Evolutionary conservation across 2,329 filamentous ascomycete species (phyloP).

Genomic region (Claviceps humidiphila): DNA sequence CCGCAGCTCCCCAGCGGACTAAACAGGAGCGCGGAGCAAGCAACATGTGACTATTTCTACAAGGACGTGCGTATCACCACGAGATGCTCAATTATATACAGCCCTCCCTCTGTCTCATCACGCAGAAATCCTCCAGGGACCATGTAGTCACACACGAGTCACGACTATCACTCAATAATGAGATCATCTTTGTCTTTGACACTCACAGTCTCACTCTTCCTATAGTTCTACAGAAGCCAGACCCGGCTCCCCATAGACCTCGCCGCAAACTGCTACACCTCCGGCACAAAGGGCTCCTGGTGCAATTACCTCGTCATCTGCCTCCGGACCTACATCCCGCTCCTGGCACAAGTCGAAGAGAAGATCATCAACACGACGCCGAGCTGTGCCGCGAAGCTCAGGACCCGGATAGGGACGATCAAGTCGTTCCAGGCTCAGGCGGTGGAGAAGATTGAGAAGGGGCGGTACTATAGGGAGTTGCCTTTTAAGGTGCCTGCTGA

Average conservation of each 20-base stretch:
- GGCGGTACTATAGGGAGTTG: background rate
- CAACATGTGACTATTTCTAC: background rate
- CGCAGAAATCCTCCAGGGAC: too few species aligned
- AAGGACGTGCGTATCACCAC: background rate
- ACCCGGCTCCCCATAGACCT: background rate
- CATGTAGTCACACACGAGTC: too few species aligned
- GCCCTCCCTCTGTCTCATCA: background rate
- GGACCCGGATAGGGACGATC: background rate
- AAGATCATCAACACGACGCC: background rate
- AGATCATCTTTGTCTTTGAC: too few species aligned
- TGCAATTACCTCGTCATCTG: conserved; percentile 1
- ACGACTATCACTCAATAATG: too few species aligned
- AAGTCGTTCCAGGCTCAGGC: background rate
- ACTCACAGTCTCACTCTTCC: too few species aligned
- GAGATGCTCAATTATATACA: too few species aligned
- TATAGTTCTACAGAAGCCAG: background rate
- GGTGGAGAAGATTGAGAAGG: background rate
- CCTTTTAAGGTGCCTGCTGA: background rate
- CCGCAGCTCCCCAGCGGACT: background rate
- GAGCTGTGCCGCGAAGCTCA: background rate
- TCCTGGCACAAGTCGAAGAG: background rate
- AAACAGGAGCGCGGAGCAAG: background rate
- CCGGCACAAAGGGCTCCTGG: background rate
- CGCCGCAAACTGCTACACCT: background rate
- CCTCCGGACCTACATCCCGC: conserved; percentile 1